Evolutionary conservation across 2,329 filamentous ascomycete species (phyloP).

Genomic region (Sordariomycetes sp.): DNA sequence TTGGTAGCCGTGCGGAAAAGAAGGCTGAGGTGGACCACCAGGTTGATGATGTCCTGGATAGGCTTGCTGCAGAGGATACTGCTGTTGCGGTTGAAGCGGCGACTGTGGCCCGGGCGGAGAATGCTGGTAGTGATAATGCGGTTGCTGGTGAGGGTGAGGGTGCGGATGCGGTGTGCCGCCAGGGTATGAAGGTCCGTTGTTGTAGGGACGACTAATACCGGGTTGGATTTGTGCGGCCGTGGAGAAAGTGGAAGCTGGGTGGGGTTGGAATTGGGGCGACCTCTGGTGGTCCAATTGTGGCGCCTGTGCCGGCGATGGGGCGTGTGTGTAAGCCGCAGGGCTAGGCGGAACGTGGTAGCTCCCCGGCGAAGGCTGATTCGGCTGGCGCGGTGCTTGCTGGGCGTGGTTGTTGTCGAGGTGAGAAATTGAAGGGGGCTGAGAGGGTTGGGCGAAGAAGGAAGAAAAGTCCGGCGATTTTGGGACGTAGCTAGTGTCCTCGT

Average conservation of each 20-base stretch:
- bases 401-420: constrained; percentile 8
- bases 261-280: constrained; percentile 1
- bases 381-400: constrained; percentile 1
- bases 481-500: constrained; percentile 26
- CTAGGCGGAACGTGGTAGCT: neutral
- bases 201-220: neutral
- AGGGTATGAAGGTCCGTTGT: constrained; percentile 3
- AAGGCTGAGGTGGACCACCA: neutral
- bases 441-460: constrained; percentile 33
- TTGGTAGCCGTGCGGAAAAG: constrained; percentile 2
- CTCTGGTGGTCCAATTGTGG: constrained; percentile 10
- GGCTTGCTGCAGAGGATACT: constrained; percentile 3
- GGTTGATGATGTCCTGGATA: constrained; percentile 1
- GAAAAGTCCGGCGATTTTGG: constrained; percentile 50
- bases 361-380: constrained; percentile 5
- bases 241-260: constrained; percentile 7
- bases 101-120: constrained; percentile 1
- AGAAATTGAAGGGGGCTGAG: constrained; percentile 1
- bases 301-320: constrained; percentile 8
- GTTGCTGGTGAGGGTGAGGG: constrained; percentile 6
- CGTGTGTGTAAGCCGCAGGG: neutral
- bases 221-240: constrained; percentile 6
- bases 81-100: neutral
- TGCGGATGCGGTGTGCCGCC: neutral
- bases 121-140: constrained; percentile 3